Base-by-base conservation (phyloP, 495 filamentous ascomycete species). In the Endocarpon pusillum region DNA sequence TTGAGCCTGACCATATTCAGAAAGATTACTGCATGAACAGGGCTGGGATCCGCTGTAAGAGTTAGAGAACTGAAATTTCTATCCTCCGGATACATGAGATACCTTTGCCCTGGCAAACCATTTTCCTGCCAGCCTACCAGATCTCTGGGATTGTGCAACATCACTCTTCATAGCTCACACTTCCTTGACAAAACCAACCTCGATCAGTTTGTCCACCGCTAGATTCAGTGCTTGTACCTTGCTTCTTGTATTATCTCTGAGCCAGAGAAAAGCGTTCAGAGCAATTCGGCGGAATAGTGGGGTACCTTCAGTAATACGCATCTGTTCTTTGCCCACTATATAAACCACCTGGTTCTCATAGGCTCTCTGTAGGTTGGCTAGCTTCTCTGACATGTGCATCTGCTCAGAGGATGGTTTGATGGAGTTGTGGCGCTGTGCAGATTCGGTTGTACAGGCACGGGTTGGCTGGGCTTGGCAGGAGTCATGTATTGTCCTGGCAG, bases 151-250 rank as follows among this genome's bases (percentile, higher is more conserved):
- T n/a, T n/a, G n/a, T n/a, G n/a, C n/a, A n/a, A n/a, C n/a, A n/a
- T n/a, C n/a, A n/a, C n/a, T n/a, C n/a, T n/a, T n/a, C n/a, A n/a
- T n/a, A n/a, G n/a, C n/a, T 31, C 28, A 72, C 34, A 75, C 67
- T 40, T 74, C 70, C 58, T 78, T 78, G 9, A 81, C 57, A 45
- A 78, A 81, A 4, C 76, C 76, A 11, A 80, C 71, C 46, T 80
- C 75, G 21, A 80, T 70, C 15, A 78, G 44, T 29, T 61, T 55
- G 33, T 78, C 75, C 44, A 69, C 61, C 3, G 67, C 64, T 22
- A 81, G 52, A 23, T 65, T 52, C 39, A 79, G 52, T 35, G 71
- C 69, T 32, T 64, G 61, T 42, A 77, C 67, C 48, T 75, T 80
- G 1, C 59, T 64, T 15, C 75, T 55, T 8, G 69, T 74, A 44